phyloP scores from a whole-genome alignment of 2,329 filamentous ascomycete species.

The Aspergillus luchuensis region DNA sequence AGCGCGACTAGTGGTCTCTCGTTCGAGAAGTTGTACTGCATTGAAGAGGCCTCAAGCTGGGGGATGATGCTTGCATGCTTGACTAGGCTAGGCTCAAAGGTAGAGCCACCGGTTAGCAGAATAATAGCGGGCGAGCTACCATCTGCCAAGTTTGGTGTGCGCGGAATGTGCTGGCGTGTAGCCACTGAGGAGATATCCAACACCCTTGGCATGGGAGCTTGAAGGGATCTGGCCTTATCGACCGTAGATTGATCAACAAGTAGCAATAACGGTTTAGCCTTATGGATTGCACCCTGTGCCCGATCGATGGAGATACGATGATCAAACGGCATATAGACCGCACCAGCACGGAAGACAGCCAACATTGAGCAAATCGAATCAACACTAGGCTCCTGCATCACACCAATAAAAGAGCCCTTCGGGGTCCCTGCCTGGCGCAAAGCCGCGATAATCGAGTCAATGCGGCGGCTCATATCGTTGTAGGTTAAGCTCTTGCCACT shows the following conservation, averaged over 20 bases:
- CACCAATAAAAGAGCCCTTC: not conserved
- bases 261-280: too few relatives aligned
- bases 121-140: not conserved
- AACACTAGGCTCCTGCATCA: not conserved
- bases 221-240: not conserved
- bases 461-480: not conserved
- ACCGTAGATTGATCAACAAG: too few relatives aligned
- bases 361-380: conserved; percentile 5
- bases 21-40: not conserved
- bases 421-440: not conserved
- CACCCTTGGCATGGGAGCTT: not conserved
- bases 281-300: not conserved
- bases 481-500: not conserved
- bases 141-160: not conserved
- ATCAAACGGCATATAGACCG: conserved; percentile 44
- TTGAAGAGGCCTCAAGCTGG: not conserved
- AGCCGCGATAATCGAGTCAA: not conserved
- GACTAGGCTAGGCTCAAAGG: not conserved
- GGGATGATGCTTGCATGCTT: not conserved
- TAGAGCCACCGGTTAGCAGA: too few relatives aligned
- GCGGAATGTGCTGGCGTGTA: not conserved
- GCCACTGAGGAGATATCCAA: not conserved
- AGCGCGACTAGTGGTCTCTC: conserved; percentile 19
- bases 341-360: conserved; percentile 31
- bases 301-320: not conserved